Evolutionary conservation across 192 early-diverging fungal genomes (phyloP).

Genomic region (Lobosporangium transversale): DNA sequence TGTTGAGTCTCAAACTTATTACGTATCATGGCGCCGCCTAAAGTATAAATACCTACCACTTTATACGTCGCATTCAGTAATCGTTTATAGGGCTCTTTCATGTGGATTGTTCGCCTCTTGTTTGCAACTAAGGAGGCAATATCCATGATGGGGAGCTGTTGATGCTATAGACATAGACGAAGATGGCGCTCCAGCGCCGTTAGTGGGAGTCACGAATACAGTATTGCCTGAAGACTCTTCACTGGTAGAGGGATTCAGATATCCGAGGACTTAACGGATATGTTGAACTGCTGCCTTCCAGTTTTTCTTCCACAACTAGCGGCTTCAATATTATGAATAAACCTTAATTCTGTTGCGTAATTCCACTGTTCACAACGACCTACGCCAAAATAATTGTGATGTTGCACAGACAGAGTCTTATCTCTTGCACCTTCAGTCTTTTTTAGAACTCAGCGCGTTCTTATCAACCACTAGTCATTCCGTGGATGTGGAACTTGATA

Average conservation of each 20-base stretch:
- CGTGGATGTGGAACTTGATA: slow-evolving; percentile 13
- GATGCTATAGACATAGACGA: slow-evolving; percentile 2
- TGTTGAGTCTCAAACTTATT: not conserved
- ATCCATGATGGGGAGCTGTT: slow-evolving; percentile 4
- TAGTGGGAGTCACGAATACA: slow-evolving; percentile 1
- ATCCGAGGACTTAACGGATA: not conserved
- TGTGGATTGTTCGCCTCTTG: slow-evolving; percentile 1
- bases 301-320: not conserved
- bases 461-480: slow-evolving; percentile 6
- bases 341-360: no score
- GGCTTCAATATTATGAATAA: not conserved
- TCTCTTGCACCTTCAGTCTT: slow-evolving; percentile 3
- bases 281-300: not conserved
- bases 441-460: slow-evolving; percentile 6
- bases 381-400: no score
- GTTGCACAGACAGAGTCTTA: slow-evolving; percentile 7
- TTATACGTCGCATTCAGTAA: not conserved
- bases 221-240: slow-evolving; percentile 6
- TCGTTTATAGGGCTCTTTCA: slow-evolving; percentile 3
- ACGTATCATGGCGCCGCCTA: not conserved
- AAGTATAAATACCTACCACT: not conserved
- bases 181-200: not conserved
- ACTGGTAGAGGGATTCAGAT: slow-evolving; percentile 1
- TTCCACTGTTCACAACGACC: no score
- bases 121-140: slow-evolving; percentile 1